These are phyloP conservation scores for Hordeum marinum DNA, from an alignment of 176 grass and related monocot species.

Conservation along the genomic window DNA sequence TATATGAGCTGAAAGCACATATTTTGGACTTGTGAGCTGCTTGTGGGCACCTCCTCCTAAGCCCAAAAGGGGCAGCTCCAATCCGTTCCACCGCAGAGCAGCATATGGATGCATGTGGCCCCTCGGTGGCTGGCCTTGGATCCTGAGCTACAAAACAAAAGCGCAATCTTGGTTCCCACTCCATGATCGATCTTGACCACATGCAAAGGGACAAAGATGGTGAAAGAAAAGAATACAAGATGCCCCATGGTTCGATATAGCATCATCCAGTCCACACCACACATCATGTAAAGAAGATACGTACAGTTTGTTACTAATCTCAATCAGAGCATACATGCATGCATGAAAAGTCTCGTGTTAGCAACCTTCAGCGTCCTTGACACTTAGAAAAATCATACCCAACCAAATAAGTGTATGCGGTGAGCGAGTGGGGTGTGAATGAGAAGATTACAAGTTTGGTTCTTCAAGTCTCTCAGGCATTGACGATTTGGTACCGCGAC, in stretches of 20 bases:
- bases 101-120: background rate
- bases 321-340: background rate
- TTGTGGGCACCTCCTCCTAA: background rate
- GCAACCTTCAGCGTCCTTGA: no score
- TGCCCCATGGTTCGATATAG: background rate
- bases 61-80: background rate
- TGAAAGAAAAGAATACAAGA: background rate
- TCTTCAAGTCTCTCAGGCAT: no score
- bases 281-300: constrained; percentile 7
- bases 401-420: no score
- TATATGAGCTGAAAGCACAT: background rate
- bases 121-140: background rate
- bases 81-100: background rate
- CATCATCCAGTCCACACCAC: background rate
- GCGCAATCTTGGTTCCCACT: constrained; percentile 7
- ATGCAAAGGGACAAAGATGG: constrained; percentile 9
- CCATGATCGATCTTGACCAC: constrained; percentile 21
- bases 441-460: no score
- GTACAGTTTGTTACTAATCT: background rate
- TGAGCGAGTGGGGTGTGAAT: no score
- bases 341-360: background rate
- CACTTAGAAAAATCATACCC: no score
- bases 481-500: no score
- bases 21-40: background rate
- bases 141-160: constrained; percentile 18